These are phyloP conservation scores for Suillus placidus DNA, from an alignment of 768 basidiomycete genomes.

Conservation along the genomic window DNA sequence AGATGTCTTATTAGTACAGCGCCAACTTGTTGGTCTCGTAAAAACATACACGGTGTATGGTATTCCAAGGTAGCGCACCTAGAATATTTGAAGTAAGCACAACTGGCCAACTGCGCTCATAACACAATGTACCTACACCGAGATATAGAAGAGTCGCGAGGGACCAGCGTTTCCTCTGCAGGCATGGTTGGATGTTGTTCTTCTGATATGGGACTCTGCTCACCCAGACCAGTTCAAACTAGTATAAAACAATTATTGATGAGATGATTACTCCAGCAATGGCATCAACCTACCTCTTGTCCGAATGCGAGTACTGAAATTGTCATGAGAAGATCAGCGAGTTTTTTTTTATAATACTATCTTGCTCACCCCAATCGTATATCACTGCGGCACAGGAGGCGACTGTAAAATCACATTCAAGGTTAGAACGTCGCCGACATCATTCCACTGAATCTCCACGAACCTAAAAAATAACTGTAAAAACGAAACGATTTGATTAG, in stretches of 20 bases:
- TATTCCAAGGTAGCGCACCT: constrained; percentile 3
- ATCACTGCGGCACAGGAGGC: background rate
- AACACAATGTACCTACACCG: background rate
- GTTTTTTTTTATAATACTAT: no score
- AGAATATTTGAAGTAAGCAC: background rate
- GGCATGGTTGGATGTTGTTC: background rate
- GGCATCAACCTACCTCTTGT: background rate
- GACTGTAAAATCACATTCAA: background rate
- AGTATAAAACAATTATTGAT: background rate
- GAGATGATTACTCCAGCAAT: background rate
- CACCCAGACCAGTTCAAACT: constrained; percentile 2
- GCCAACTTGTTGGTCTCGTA: background rate
- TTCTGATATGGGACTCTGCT: background rate
- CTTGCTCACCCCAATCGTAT: constrained; percentile 1
- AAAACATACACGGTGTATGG: background rate
- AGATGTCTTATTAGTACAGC: background rate
- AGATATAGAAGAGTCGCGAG: background rate
- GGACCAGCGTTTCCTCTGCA: background rate
- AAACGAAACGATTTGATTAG: background rate
- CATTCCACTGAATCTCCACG: background rate
- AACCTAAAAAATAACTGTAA: background rate
- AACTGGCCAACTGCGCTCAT: background rate
- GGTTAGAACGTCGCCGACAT: background rate
- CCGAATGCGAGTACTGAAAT: background rate
- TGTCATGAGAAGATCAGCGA: background rate